Conservation (phyloP, 192 early-diverging fungal genomes). For the Blastocladiella britannica region DNA sequence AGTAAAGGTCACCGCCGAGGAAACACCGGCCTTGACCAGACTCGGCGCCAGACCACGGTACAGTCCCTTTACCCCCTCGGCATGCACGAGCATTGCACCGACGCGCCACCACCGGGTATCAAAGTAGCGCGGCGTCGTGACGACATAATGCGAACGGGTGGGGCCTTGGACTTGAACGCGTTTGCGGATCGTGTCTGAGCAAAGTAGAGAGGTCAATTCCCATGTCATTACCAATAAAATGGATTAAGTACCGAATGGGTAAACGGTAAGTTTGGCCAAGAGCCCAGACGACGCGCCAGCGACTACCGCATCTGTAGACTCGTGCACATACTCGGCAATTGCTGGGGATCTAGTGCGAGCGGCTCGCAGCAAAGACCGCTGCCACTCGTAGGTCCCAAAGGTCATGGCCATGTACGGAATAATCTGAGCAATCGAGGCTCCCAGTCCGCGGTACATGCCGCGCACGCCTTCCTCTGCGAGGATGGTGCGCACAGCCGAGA, state of each 20-base stretch:
- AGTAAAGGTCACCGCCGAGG: conserved; percentile 74
- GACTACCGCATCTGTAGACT: conserved; percentile 45
- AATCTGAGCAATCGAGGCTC: conserved; percentile 64
- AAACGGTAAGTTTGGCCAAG: too few species aligned
- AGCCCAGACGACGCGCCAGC: too few species aligned
- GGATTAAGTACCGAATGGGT: too few species aligned
- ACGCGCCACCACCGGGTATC: conserved; percentile 33
- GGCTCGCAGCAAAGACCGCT: background rate
- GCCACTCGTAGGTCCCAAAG: conserved; percentile 54
- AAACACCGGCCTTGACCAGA: conserved; percentile 66
- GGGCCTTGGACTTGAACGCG: conserved; percentile 60
- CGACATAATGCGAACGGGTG: conserved; percentile 30
- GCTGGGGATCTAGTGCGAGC: conserved; percentile 8
- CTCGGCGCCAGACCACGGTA: conserved; percentile 76
- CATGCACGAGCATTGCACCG: conserved; percentile 35
- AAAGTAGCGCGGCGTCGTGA: conserved; percentile 38
- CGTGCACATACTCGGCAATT: conserved; percentile 22
- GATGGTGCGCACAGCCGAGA: conserved; percentile 44
- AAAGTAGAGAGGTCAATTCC: background rate
- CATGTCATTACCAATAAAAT: conserved; percentile 11
- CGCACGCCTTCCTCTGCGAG: conserved; percentile 43
- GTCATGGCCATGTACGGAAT: conserved; percentile 89
- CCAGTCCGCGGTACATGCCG: conserved; percentile 72
- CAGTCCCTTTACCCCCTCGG: conserved; percentile 62
- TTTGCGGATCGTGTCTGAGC: conserved; percentile 8